A percentile compares a stretch with the other conserved stretches of the same genome.
phyloP scores from a whole-genome alignment of 1,284 basidiomycete species.

The Bjerkandera adusta region DNA sequence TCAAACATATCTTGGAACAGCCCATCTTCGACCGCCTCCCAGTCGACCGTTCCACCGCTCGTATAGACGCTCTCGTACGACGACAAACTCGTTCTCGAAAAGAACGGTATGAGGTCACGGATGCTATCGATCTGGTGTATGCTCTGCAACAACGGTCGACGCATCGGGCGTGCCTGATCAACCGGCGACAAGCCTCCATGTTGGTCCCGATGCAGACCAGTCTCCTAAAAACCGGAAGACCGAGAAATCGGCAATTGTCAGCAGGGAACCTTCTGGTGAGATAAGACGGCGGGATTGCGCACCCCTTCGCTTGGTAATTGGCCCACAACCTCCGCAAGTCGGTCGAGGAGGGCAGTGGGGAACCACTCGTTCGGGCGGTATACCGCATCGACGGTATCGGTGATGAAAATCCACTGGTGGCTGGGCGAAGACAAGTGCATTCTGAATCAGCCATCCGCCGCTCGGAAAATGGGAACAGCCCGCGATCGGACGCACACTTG shows the following conservation, averaged over 20 bases:
- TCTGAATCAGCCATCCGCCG: neutral
- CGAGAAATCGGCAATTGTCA: conserved; percentile 1
- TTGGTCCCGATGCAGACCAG: conserved; percentile 12
- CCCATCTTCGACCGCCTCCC: conserved; percentile 81
- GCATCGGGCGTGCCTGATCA: conserved; percentile 40
- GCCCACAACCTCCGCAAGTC: conserved; percentile 79
- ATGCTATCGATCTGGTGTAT: conserved; percentile 78
- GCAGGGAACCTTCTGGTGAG: neutral
- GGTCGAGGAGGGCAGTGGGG: conserved; percentile 89
- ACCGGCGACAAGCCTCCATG: conserved; percentile 13
- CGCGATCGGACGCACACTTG: conserved; percentile 74
- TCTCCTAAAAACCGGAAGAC: neutral
- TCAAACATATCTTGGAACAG: conserved; percentile 89
- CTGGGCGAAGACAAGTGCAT: conserved; percentile 38
- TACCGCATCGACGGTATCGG: conserved; percentile 94
- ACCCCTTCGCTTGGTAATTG: conserved; percentile 51
- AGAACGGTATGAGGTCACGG: conserved; percentile 82
- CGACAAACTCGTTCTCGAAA: conserved; percentile 83
- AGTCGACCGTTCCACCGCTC: conserved; percentile 78
- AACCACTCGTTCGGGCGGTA: conserved; percentile 83
- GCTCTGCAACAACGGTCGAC: conserved; percentile 70
- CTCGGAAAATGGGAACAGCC: no score
- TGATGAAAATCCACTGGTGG: conserved; percentile 99
- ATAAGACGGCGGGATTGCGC: conserved; percentile 20
- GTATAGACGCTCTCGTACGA: conserved; percentile 90